phyloP scores from a whole-genome alignment of 306 rosid genomes.

The Cucumis melo region DNA sequence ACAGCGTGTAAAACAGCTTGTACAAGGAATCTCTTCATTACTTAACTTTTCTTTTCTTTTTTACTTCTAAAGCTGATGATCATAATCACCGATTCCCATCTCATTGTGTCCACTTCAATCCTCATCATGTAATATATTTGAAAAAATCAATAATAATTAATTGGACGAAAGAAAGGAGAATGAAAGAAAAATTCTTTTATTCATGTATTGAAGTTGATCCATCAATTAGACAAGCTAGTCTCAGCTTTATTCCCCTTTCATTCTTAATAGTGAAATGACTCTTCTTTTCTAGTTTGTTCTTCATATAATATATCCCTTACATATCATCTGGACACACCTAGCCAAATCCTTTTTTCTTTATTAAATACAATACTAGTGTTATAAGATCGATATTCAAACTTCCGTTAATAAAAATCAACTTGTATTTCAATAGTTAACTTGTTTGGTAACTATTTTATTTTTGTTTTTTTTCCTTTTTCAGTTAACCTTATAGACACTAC shows the following conservation, averaged over 20 bases:
- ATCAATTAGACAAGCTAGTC: not conserved
- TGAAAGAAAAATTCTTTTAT: not conserved
- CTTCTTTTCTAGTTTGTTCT: not conserved
- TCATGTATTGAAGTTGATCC: not conserved
- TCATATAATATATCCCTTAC: too few relatives aligned
- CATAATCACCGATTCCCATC: not conserved
- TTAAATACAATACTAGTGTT: too few relatives aligned
- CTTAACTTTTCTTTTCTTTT: not conserved
- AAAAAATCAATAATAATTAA: not conserved
- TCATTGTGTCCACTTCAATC: not conserved
- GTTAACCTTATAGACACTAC: too few relatives aligned
- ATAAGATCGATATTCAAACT: too few relatives aligned
- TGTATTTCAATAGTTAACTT: too few relatives aligned
- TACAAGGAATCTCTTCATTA: not conserved
- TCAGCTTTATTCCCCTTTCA: not conserved
- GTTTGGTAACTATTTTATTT: too few relatives aligned
- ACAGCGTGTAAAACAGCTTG: not conserved
- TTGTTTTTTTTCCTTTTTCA: too few relatives aligned
- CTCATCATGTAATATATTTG: not conserved
- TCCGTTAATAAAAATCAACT: too few relatives aligned
- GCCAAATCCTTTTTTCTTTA: not conserved
- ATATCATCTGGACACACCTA: not conserved
- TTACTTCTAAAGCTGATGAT: not conserved
- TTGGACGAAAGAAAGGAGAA: too few relatives aligned
- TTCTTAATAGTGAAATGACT: not conserved